Evolutionary conservation across 2,329 filamentous ascomycete species (phyloP).

Genomic region (Pseudogymnoascus sp.): DNA sequence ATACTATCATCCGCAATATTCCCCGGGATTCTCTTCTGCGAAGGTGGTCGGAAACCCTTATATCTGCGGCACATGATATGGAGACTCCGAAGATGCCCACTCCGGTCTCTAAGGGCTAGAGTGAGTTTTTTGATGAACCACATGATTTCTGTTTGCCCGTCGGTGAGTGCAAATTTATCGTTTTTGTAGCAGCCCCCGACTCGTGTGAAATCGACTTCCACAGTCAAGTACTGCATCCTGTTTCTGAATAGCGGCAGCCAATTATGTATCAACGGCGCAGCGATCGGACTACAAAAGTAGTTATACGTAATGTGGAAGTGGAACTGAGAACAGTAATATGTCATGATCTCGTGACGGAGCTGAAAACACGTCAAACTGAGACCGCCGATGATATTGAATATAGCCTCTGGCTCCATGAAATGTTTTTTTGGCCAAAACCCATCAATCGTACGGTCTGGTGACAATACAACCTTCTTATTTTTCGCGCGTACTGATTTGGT

Average conservation of each 20-base stretch:
- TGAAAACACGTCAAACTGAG: background rate
- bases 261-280: conserved; percentile 23
- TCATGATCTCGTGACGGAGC: conserved; percentile 25
- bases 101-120: background rate
- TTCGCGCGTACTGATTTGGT: background rate
- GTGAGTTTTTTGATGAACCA: background rate
- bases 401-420: background rate
- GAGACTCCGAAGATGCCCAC: background rate
- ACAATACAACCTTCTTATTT: background rate
- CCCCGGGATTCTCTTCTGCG: background rate
- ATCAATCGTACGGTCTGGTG: background rate
- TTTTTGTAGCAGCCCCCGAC: conserved; percentile 16
- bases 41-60: background rate
- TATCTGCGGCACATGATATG: background rate
- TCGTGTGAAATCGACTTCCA: conserved; percentile 27
- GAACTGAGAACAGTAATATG: conserved; percentile 27
- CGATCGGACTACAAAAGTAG: conserved; percentile 19
- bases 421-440: background rate
- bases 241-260: conserved; percentile 21
- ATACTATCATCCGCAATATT: background rate
- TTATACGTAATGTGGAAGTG: conserved; percentile 27
- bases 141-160: background rate
- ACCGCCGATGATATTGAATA: background rate
- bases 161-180: background rate
- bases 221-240: conserved; percentile 24